Percentiles rank a stretch among this genome's conserved stretches.
phyloP scores from a whole-genome alignment of 2,329 filamentous ascomycete species.

The Fusarium proliferatum region DNA sequence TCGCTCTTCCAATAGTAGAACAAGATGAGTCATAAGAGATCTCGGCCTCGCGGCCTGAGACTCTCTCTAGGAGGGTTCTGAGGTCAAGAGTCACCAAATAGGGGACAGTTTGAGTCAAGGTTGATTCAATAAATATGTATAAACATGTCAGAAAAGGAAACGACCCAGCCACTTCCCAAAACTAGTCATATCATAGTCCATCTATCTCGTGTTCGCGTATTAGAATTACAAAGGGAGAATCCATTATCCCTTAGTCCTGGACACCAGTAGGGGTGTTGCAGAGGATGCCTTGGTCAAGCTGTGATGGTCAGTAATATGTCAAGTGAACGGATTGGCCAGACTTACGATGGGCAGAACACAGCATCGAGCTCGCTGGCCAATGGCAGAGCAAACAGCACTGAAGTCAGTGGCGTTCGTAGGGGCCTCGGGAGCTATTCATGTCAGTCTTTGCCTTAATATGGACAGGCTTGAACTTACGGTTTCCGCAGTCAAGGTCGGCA shows the following conservation, averaged over 20 bases:
- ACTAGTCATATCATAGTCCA: neutral
- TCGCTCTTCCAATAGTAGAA: accelerated
- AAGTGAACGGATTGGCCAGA: accelerated
- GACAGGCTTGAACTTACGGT: slow-evolving; percentile 54
- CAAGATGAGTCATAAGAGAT: accelerated
- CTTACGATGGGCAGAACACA: slow-evolving; percentile 62
- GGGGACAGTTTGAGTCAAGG: accelerated
- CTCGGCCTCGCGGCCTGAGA: accelerated
- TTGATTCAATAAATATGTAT: neutral
- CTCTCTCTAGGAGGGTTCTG: neutral
- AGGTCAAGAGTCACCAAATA: accelerated
- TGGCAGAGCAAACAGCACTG: slow-evolving; percentile 57
- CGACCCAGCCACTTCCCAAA: neutral
- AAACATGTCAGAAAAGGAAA: neutral
- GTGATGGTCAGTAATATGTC: neutral
- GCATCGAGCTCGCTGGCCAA: slow-evolving; percentile 68
- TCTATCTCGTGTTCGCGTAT: slow-evolving; percentile 1
- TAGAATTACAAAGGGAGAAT: neutral
- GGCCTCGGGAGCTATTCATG: slow-evolving; percentile 35
- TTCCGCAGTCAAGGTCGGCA: slow-evolving; percentile 66
- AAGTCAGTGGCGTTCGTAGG: slow-evolving; percentile 57
- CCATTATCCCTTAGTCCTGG: slow-evolving; percentile 31
- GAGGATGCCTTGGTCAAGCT: slow-evolving; percentile 51
- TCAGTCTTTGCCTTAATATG: neutral
- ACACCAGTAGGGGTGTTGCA: slow-evolving; percentile 50